Conservation (phyloP, 768 basidiomycete species). For the Pulveroboletus frians region DNA sequence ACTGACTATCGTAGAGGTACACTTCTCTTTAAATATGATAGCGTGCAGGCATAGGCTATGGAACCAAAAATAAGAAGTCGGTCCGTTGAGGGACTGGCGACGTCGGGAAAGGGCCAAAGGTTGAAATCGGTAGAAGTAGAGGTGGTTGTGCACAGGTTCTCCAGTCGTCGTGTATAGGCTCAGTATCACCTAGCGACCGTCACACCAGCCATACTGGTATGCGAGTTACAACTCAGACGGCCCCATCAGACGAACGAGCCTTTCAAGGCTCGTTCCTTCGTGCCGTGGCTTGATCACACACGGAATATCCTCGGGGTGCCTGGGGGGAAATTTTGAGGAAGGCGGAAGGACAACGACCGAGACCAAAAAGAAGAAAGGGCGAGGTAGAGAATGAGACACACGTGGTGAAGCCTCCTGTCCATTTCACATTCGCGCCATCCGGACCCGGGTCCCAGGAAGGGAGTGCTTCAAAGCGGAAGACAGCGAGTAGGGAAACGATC, state of each 20-base stretch:
- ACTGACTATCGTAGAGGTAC: too few relatives aligned
- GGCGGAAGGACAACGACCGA: not conserved
- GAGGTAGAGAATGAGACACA: constrained; percentile 3
- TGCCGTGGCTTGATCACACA: constrained; percentile 11
- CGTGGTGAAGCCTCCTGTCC: constrained; percentile 20
- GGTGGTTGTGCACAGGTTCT: too few relatives aligned
- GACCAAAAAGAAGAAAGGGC: not conserved
- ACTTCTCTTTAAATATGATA: too few relatives aligned
- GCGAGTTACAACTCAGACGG: constrained; percentile 1
- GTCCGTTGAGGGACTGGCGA: too few relatives aligned
- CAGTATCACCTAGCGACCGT: too few relatives aligned
- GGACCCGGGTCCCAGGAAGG: constrained; percentile 16
- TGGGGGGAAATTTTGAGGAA: not conserved
- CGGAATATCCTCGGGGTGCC: constrained; percentile 11
- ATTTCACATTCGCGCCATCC: constrained; percentile 18
- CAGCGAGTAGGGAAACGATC: constrained; percentile 19
- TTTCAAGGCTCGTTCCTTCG: constrained; percentile 4
- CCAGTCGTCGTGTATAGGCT: too few relatives aligned
- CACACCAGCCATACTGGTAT: not conserved
- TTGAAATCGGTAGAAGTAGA: too few relatives aligned
- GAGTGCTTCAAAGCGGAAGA: constrained; percentile 13
- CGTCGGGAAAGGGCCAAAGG: too few relatives aligned
- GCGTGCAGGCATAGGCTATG: too few relatives aligned
- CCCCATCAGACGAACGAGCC: constrained; percentile 10
- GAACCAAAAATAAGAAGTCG: too few relatives aligned